Percentiles rank a stretch among this genome's conserved stretches.
Conservation (phyloP, 2,329 filamentous ascomycete genomes). For the Coniochaeta hoffmannii region DNA sequence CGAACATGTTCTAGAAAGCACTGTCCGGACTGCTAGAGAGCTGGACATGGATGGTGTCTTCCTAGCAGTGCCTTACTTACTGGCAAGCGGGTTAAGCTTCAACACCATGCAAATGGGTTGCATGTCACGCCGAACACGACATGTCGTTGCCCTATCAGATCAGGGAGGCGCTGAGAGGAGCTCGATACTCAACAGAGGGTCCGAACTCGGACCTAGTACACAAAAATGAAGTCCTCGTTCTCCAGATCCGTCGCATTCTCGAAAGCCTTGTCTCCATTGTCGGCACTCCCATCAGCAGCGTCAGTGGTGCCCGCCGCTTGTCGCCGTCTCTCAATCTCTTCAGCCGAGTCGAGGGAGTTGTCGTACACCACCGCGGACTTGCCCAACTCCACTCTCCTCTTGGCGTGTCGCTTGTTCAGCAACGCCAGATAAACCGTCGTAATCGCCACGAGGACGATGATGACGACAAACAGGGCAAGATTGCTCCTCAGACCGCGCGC, state of each 20-base stretch:
- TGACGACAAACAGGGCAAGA: constrained; percentile 51
- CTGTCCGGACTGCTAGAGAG: no score
- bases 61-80: no score
- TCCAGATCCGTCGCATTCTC: constrained; percentile 47
- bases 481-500: constrained; percentile 51
- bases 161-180: no score
- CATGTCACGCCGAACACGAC: no score
- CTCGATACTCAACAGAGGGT: no score
- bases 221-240: constrained; percentile 57
- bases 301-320: constrained; percentile 22
- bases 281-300: constrained; percentile 13
- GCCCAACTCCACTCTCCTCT: constrained; percentile 45
- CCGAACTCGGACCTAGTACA: constrained; percentile 27
- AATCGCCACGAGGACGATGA: constrained; percentile 38
- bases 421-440: constrained; percentile 39
- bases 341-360: constrained; percentile 44
- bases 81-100: no score
- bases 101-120: no score
- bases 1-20: no score
- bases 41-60: no score
- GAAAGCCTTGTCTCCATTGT: constrained; percentile 34
- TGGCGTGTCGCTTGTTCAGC: constrained; percentile 48
- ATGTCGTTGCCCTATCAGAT: no score
- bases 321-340: constrained; percentile 28
- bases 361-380: constrained; percentile 53